Percentiles rank a stretch among this genome's conserved stretches.
Evolutionary conservation across 1,284 basidiomycete species (phyloP).

Genomic region (Moniliophthora roreri): DNA sequence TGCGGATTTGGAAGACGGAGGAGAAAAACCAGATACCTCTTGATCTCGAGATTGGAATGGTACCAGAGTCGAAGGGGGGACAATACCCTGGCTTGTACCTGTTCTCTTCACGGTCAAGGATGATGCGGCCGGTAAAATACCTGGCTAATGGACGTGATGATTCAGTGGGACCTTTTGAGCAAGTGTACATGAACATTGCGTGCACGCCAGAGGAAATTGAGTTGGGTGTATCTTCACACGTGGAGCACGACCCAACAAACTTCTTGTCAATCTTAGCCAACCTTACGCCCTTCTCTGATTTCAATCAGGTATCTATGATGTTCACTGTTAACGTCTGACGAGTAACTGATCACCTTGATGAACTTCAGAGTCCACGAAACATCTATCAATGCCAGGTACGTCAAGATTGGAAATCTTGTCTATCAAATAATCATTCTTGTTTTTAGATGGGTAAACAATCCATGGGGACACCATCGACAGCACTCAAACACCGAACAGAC

Average conservation of each 20-base stretch:
- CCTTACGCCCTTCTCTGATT: constrained; percentile 89
- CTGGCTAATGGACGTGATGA: constrained; percentile 86
- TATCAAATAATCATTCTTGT: constrained; percentile 3
- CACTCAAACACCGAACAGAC: constrained; percentile 90
- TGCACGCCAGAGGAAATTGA: constrained; percentile 91
- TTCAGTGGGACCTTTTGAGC: constrained; percentile 95
- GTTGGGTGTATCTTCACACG: constrained; percentile 79
- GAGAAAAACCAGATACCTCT: constrained; percentile 81
- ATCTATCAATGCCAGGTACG: constrained; percentile 85
- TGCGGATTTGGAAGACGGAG: constrained; percentile 97
- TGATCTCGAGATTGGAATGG: constrained; percentile 94
- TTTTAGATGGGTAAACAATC: constrained; percentile 98
- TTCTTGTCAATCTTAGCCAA: constrained; percentile 89
- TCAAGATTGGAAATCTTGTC: constrained; percentile 2
- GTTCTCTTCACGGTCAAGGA: constrained; percentile 85
- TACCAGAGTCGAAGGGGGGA: constrained; percentile 88
- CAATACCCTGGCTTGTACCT: constrained; percentile 97
- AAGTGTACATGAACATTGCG: constrained; percentile 99
- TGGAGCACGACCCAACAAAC: constrained; percentile 94
- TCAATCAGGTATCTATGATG: constrained; percentile 76
- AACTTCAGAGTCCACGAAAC: constrained; percentile 74
- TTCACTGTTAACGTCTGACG: constrained; percentile 4
- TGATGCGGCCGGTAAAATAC: constrained; percentile 99
- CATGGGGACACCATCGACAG: constrained; percentile 97
- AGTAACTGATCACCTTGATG: constrained; percentile 1